Conservation (phyloP, 2,329 filamentous ascomycete genomes). For the Neonectria coccinea region DNA sequence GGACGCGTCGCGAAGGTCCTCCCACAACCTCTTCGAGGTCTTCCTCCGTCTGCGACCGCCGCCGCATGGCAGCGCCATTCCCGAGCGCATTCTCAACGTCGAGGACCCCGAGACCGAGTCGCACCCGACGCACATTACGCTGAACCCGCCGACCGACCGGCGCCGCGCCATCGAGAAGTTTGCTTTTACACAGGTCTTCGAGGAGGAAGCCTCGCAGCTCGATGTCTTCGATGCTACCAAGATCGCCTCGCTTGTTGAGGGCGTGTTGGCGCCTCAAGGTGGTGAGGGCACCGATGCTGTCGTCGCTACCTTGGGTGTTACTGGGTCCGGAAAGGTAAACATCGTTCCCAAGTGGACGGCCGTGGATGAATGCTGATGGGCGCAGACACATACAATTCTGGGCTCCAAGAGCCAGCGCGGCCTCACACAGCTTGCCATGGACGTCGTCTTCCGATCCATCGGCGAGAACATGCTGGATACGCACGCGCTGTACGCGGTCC, state of each 20-base stretch:
- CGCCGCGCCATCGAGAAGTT: slow-evolving; percentile 93
- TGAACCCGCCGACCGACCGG: slow-evolving; percentile 86
- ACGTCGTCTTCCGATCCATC: slow-evolving; percentile 88
- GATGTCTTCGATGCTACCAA: slow-evolving; percentile 87
- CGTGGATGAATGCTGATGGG: slow-evolving; percentile 20
- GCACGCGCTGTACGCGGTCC: slow-evolving; percentile 67
- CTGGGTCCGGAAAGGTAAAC: slow-evolving; percentile 91
- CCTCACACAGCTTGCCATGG: slow-evolving; percentile 89
- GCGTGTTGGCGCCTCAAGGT: slow-evolving; percentile 78
- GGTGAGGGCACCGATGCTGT: slow-evolving; percentile 88
- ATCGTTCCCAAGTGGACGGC: not conserved
- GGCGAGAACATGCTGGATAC: slow-evolving; percentile 76
- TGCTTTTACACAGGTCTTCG: slow-evolving; percentile 92
- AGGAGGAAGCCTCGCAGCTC: slow-evolving; percentile 85
- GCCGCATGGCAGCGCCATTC: slow-evolving; percentile 57
- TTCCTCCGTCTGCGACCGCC: slow-evolving; percentile 85
- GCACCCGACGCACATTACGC: slow-evolving; percentile 75
- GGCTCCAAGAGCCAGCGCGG: slow-evolving; percentile 89
- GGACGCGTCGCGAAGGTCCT: slow-evolving; percentile 53
- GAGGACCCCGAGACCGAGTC: slow-evolving; percentile 65
- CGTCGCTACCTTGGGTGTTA: slow-evolving; percentile 91
- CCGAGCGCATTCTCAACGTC: slow-evolving; percentile 82
- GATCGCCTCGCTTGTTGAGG: slow-evolving; percentile 80
- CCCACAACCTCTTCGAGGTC: slow-evolving; percentile 83
- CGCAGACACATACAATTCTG: slow-evolving; percentile 92